These are phyloP conservation scores for Lasiosphaeria hispida DNA, from an alignment of 495 filamentous ascomycete species.

Conservation along the genomic window DNA sequence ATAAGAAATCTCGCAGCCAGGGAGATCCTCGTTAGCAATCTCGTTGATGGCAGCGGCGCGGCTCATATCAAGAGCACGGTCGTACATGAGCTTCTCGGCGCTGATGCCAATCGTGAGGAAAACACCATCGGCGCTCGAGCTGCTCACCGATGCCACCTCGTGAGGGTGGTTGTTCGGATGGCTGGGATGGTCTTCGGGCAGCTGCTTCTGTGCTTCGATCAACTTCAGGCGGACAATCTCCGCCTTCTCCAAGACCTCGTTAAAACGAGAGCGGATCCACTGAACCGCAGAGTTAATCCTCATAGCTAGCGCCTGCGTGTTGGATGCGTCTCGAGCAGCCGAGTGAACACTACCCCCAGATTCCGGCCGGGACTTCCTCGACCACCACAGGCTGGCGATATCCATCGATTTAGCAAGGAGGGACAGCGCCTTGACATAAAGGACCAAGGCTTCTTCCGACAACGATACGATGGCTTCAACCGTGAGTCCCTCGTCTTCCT, in stretches of 20 bases:
- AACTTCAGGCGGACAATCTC: constrained; percentile 86
- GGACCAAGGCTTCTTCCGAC: constrained; percentile 90
- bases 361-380: constrained; percentile 68
- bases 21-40: constrained; percentile 83
- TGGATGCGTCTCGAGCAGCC: constrained; percentile 43
- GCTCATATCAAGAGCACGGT: constrained; percentile 95
- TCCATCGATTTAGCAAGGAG: constrained; percentile 94
- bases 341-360: constrained; percentile 45
- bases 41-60: constrained; percentile 91
- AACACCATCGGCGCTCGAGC: constrained; percentile 55
- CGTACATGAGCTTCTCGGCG: constrained; percentile 97
- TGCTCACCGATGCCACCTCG: constrained; percentile 49
- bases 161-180: constrained; percentile 71
- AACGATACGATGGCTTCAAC: constrained; percentile 80
- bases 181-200: constrained; percentile 80
- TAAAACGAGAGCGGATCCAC: constrained; percentile 91
- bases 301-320: constrained; percentile 55
- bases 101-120: constrained; percentile 71
- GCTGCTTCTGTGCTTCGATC: constrained; percentile 76
- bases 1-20: constrained; percentile 89
- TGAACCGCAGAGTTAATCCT: constrained; percentile 92
- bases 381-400: constrained; percentile 91
- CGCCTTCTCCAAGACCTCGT: constrained; percentile 93
- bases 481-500: constrained; percentile 71
- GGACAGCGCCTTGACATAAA: constrained; percentile 90